phyloP scores from a whole-genome alignment of 2,329 filamentous ascomycete species.

The Ilyonectria robusta region DNA sequence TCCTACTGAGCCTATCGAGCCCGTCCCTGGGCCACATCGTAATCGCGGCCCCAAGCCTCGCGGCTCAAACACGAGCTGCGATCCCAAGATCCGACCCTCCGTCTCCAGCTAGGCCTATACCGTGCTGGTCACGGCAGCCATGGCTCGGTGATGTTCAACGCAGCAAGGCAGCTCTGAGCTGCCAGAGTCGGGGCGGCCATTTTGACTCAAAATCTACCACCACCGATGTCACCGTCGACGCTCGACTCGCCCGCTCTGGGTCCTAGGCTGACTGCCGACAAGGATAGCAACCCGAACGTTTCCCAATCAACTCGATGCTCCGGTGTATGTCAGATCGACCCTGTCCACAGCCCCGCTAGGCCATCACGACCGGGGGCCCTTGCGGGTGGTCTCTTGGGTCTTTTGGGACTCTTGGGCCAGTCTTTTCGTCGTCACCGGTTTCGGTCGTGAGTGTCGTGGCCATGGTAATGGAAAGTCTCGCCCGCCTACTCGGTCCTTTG shows the following conservation, averaged over 20 bases:
- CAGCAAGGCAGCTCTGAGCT: neutral
- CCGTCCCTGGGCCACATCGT: slow-evolving; percentile 13
- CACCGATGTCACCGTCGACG: slow-evolving; percentile 30
- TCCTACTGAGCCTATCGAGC: neutral
- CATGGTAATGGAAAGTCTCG: neutral
- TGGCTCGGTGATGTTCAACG: slow-evolving; percentile 11
- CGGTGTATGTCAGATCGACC: slow-evolving; percentile 34
- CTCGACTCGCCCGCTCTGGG: slow-evolving; percentile 34
- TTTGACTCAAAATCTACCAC: slow-evolving; percentile 12
- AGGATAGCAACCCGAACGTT: slow-evolving; percentile 24
- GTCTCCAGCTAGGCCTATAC: neutral
- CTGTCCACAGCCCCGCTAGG: slow-evolving; percentile 31
- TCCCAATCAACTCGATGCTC: slow-evolving; percentile 23
- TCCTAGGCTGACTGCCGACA: slow-evolving; percentile 32
- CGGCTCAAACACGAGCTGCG: slow-evolving; percentile 28
- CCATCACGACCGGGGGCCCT: slow-evolving; percentile 19
- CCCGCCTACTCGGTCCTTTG: neutral
- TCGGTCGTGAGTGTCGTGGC: slow-evolving; percentile 25
- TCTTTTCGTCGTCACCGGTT: slow-evolving; percentile 32
- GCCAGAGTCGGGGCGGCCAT: neutral
- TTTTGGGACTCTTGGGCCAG: slow-evolving; percentile 19
- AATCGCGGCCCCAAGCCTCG: slow-evolving; percentile 11
- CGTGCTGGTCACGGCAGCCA: slow-evolving; percentile 4
- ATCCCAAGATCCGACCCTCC: slow-evolving; percentile 15
- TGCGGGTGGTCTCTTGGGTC: slow-evolving; percentile 14